Evolutionary conservation across 1,139 yeast genomes (phyloP).

Genomic region (Geotrichum bryndzae): DNA sequence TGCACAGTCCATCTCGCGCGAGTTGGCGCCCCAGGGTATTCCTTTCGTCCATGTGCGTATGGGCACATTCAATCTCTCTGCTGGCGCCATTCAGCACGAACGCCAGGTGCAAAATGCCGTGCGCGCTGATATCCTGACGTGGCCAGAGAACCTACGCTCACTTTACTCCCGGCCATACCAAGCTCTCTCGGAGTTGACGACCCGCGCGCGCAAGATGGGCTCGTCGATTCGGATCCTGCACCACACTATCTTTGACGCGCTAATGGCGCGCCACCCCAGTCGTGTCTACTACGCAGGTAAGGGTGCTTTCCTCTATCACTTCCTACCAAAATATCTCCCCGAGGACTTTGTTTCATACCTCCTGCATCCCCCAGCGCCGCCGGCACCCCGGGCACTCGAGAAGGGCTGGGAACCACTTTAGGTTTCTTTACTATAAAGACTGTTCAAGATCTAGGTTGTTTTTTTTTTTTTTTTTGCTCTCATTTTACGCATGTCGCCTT

Average conservation of each 20-base stretch:
- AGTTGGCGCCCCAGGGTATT: slow-evolving; percentile 32
- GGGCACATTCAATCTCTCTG: slow-evolving; percentile 38
- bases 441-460: not conserved
- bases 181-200: slow-evolving; percentile 32
- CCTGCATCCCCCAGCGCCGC: slow-evolving; percentile 26
- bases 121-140: slow-evolving; percentile 39
- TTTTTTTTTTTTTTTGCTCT: not conserved
- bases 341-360: slow-evolving; percentile 35
- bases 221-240: slow-evolving; percentile 32
- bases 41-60: slow-evolving; percentile 34
- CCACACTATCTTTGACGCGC: slow-evolving; percentile 35
- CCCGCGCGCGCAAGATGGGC: slow-evolving; percentile 30
- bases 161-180: slow-evolving; percentile 35
- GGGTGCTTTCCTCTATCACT: slow-evolving; percentile 36
- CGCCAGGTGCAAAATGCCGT: slow-evolving; percentile 32
- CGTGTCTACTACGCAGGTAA: slow-evolving; percentile 38
- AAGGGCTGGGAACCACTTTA: slow-evolving; percentile 18
- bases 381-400: slow-evolving; percentile 14
- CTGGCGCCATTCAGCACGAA: slow-evolving; percentile 24
- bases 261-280: slow-evolving; percentile 29
- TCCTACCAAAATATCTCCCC: slow-evolving; percentile 32
- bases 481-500: too few species aligned
- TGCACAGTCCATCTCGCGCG: slow-evolving; percentile 37
- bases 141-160: slow-evolving; percentile 38
- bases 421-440: not conserved